Percentiles rank a stretch among this genome's conserved stretches.
phyloP scores from a whole-genome alignment of 495 filamentous ascomycete species.

The Penicillium riverlandense region DNA sequence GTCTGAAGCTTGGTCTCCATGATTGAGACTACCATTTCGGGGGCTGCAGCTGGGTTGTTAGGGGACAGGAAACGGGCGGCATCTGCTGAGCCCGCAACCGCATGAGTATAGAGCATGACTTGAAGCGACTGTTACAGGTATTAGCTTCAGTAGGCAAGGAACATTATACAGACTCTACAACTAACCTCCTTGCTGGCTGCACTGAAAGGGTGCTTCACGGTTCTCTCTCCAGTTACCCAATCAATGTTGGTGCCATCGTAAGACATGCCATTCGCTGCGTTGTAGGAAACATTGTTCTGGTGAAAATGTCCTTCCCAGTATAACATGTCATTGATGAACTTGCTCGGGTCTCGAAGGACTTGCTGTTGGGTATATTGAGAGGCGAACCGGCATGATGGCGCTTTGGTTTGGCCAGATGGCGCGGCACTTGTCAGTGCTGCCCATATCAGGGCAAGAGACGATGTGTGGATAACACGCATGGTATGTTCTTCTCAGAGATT shows the following conservation, averaged over 20 bases:
- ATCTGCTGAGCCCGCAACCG: slow-evolving; percentile 16
- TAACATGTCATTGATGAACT: slow-evolving; percentile 20
- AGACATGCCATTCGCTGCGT: slow-evolving; percentile 25
- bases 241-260: slow-evolving; percentile 30
- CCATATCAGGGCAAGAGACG: neutral
- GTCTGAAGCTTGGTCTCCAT: slow-evolving; percentile 25
- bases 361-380: slow-evolving; percentile 14
- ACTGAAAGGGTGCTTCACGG: slow-evolving; percentile 25
- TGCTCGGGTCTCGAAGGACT: slow-evolving; percentile 13
- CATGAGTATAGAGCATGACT: slow-evolving; percentile 29
- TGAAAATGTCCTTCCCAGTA: slow-evolving; percentile 31
- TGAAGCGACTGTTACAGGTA: slow-evolving; percentile 13
- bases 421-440: neutral
- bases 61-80: slow-evolving; percentile 24
- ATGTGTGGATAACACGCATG: slow-evolving; percentile 1
- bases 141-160: neutral
- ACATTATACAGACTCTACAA: too few species aligned
- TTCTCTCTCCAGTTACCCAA: slow-evolving; percentile 20
- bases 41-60: slow-evolving; percentile 11
- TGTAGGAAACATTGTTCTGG: slow-evolving; percentile 26
- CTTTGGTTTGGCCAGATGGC: neutral
- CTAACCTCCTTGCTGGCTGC: slow-evolving; percentile 28
- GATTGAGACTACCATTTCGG: slow-evolving; percentile 17
- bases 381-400: slow-evolving; percentile 23
- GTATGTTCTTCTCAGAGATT: too few species aligned